phyloP scores from a whole-genome alignment of 352 stramenopile species.

The Globisporangium camurandrum region DNA sequence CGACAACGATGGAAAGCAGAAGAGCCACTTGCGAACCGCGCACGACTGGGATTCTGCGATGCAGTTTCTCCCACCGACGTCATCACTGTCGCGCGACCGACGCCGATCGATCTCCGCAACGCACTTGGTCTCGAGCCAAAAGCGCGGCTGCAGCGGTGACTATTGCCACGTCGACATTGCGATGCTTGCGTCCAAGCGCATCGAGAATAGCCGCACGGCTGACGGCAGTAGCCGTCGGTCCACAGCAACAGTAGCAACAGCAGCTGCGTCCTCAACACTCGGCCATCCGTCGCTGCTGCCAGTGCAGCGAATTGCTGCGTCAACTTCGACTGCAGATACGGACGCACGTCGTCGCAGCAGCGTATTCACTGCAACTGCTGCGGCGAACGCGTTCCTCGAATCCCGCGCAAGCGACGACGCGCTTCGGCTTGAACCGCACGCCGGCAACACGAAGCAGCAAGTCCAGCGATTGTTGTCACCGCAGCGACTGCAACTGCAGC shows the following conservation, averaged over 20 bases:
- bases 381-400: constrained; percentile 48
- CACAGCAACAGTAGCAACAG: constrained; percentile 3
- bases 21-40: constrained; percentile 21
- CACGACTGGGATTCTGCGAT: constrained; percentile 47
- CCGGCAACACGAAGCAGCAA: constrained; percentile 10
- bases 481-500: constrained; percentile 10
- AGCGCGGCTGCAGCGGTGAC: constrained; percentile 61
- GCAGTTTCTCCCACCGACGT: constrained; percentile 42
- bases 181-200: constrained; percentile 27
- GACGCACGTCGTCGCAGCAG: constrained; percentile 29
- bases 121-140: constrained; percentile 68
- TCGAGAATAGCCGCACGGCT: constrained; percentile 18
- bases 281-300: not conserved
- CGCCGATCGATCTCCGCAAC: constrained; percentile 47
- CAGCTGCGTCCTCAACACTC: not conserved
- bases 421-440: constrained; percentile 6
- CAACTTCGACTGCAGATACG: constrained; percentile 7
- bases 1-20: no score
- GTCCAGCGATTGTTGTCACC: constrained; percentile 3
- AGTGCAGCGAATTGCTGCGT: not conserved
- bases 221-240: no score
- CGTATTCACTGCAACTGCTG: constrained; percentile 36
- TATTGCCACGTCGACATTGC: constrained; percentile 47
- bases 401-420: constrained; percentile 21
- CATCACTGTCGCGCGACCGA: constrained; percentile 44